These are phyloP conservation scores for Chenopodium album DNA, from an alignment of 148 eudicot genomes.

Conservation along the genomic window DNA sequence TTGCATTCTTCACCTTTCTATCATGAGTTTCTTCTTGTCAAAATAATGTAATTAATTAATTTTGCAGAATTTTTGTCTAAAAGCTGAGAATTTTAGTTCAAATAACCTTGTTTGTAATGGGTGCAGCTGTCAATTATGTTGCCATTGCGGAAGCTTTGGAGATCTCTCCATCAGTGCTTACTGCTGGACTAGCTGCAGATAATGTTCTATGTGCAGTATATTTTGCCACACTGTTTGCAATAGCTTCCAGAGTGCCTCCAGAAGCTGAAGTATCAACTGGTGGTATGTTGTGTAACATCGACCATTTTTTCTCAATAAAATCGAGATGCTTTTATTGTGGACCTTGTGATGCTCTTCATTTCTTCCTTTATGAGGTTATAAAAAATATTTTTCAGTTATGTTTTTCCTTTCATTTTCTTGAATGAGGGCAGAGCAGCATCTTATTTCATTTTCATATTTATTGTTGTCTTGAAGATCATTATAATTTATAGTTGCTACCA, in stretches of 20 bases:
- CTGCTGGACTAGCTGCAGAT: slow-evolving; percentile 98
- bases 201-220: slow-evolving; percentile 89
- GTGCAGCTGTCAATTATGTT: slow-evolving; percentile 87
- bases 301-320: neutral
- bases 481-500: neutral
- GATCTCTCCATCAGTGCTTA: slow-evolving; percentile 79
- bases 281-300: slow-evolving; percentile 39
- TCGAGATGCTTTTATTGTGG: neutral
- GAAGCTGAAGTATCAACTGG: slow-evolving; percentile 49
- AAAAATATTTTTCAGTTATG: too few relatives aligned
- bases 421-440: neutral
- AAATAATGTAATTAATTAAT: neutral
- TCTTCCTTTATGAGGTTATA: neutral
- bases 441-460: neutral
- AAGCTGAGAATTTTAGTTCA: slow-evolving; percentile 17
- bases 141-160: slow-evolving; percentile 79
- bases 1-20: neutral
- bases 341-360: neutral
- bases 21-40: neutral
- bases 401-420: too few relatives aligned
- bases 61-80: too few relatives aligned
- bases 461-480: neutral
- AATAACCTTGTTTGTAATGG: slow-evolving; percentile 23
- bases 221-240: slow-evolving; percentile 70
- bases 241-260: slow-evolving; percentile 78